phyloP scores from a whole-genome alignment of 1,284 basidiomycete species.

The Ceratobasidium sp. region DNA sequence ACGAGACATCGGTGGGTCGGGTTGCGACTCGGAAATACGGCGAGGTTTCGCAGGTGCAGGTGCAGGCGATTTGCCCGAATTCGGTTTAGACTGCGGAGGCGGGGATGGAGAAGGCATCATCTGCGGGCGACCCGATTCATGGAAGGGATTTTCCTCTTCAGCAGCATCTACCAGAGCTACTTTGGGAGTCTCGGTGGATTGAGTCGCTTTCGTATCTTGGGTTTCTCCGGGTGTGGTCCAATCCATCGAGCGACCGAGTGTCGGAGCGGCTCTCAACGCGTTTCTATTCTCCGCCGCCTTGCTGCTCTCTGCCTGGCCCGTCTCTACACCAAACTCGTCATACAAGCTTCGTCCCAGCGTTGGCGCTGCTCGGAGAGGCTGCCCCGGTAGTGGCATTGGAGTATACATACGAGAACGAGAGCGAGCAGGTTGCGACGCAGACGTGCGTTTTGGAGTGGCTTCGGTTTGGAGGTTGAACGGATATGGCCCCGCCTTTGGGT shows the following conservation, averaged over 20 bases:
- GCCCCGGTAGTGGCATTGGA: not conserved
- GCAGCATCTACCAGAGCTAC: not conserved
- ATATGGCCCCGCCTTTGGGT: not conserved
- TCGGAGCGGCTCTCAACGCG: slow-evolving; percentile 26
- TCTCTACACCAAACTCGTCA: not conserved
- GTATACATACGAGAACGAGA: slow-evolving; percentile 8
- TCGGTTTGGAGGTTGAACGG: slow-evolving; percentile 2
- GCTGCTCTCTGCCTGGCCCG: not conserved
- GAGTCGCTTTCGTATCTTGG: not conserved
- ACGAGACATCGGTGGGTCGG: not conserved
- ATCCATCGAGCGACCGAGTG: slow-evolving; percentile 13
- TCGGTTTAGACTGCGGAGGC: not conserved
- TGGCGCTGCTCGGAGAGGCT: slow-evolving; percentile 13
- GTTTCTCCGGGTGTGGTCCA: not conserved
- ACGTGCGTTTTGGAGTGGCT: not conserved
- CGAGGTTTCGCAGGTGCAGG: not conserved
- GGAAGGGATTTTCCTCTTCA: not conserved
- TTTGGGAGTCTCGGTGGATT: not conserved
- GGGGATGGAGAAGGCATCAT: not conserved
- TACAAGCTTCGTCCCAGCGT: slow-evolving; percentile 28
- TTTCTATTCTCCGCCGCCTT: not conserved
- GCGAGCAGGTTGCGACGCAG: not conserved
- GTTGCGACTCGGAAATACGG: not conserved
- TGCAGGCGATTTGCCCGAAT: not conserved
- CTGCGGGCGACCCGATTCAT: not conserved